Evolutionary conservation across 176 grass and related monocot genomes (phyloP).

Genomic region (Cymbopogon citratus): DNA sequence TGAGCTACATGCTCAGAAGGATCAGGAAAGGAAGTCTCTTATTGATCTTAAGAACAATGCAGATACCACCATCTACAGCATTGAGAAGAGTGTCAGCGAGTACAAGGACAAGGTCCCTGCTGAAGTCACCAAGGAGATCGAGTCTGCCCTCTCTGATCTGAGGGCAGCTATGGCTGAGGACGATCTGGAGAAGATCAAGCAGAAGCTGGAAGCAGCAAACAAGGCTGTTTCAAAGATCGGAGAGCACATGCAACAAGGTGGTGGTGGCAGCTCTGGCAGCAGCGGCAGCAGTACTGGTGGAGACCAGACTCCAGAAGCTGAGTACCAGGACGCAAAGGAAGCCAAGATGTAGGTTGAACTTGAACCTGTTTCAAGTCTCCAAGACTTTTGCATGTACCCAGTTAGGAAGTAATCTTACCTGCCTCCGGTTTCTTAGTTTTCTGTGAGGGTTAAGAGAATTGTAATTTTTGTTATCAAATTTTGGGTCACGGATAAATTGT

Average conservation of each 20-base stretch:
- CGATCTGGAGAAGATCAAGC: conserved; percentile 83
- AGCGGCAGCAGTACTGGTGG: conserved; percentile 14
- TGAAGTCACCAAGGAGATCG: conserved; percentile 64
- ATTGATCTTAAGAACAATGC: conserved; percentile 85
- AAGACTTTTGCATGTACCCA: conserved; percentile 20
- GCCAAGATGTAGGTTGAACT: conserved; percentile 48
- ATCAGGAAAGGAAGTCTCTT: conserved; percentile 81
- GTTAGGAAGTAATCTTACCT: conserved; percentile 36
- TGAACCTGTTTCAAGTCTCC: conserved; percentile 4
- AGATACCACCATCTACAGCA: conserved; percentile 87
- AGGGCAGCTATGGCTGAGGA: conserved; percentile 68
- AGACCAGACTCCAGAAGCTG: conserved; percentile 81
- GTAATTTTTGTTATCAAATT: conserved; percentile 1
- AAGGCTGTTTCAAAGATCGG: conserved; percentile 96
- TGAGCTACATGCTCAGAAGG: conserved; percentile 78
- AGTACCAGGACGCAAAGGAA: conserved; percentile 69
- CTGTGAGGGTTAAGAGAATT: conserved; percentile 6
- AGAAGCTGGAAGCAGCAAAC: conserved; percentile 87
- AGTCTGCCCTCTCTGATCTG: conserved; percentile 70
- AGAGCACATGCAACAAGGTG: conserved; percentile 71
- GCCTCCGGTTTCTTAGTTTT: background rate
- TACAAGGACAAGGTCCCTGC: conserved; percentile 83
- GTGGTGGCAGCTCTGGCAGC: background rate
- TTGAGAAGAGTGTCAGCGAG: conserved; percentile 90
- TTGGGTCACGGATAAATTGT: conserved; percentile 18